Conservation (phyloP, 768 basidiomycete species). For the Leccinum broughii region DNA sequence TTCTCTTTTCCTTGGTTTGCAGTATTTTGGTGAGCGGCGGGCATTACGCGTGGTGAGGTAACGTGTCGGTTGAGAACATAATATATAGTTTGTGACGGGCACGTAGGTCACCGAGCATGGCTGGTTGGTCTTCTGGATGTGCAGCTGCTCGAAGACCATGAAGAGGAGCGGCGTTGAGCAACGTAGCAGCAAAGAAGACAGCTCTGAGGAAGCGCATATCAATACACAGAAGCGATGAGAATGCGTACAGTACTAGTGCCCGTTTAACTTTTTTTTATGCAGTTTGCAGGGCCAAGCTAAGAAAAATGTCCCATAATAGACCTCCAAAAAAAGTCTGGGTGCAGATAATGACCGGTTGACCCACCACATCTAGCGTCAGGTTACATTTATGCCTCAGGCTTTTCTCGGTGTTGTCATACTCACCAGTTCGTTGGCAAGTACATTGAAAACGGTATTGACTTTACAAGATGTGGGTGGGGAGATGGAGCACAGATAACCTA, state of each 20-base stretch:
- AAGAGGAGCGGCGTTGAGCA: background rate
- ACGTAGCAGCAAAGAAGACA: too few species aligned
- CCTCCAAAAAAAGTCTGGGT: background rate
- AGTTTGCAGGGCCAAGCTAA: background rate
- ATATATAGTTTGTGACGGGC: too few species aligned
- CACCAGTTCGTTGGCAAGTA: background rate
- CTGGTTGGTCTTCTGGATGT: background rate
- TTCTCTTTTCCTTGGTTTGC: background rate
- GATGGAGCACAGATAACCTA: too few species aligned
- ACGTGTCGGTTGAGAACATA: background rate
- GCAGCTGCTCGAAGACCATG: too few species aligned
- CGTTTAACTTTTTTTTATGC: background rate
- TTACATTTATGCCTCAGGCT: background rate
- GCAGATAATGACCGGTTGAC: too few species aligned
- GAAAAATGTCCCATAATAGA: background rate
- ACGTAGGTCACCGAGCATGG: background rate
- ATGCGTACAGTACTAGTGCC: background rate
- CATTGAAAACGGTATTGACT: too few species aligned
- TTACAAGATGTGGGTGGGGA: too few species aligned
- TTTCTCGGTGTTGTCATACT: background rate
- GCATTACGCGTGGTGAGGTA: constrained; percentile 30
- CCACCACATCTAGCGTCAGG: background rate
- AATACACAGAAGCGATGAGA: background rate
- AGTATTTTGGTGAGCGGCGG: constrained; percentile 35
- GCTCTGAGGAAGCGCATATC: background rate